These are phyloP conservation scores for Lasiosphaeria hispida DNA, from an alignment of 495 filamentous ascomycete genomes.

Conservation along the genomic window DNA sequence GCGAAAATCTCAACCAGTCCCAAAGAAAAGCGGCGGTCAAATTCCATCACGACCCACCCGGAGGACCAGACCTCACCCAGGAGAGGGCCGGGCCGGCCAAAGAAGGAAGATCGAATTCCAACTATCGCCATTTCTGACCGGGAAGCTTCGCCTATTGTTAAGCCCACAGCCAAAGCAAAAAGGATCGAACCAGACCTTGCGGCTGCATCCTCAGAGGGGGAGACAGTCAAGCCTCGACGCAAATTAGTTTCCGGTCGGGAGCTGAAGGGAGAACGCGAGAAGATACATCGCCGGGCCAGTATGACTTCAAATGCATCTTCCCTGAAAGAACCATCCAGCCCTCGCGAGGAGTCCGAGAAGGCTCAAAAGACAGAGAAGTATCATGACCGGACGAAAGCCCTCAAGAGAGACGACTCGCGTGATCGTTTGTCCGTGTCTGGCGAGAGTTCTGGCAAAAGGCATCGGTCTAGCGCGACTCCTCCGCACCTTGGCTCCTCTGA, in stretches of 20 bases:
- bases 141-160: slow-evolving; percentile 47
- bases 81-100: slow-evolving; percentile 46
- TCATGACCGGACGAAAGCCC: slow-evolving; percentile 48
- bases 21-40: slow-evolving; percentile 41
- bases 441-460: slow-evolving; percentile 59
- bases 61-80: slow-evolving; percentile 46
- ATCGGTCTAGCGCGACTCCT: slow-evolving; percentile 65
- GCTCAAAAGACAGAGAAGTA: slow-evolving; percentile 43
- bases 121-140: slow-evolving; percentile 50
- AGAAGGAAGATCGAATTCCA: slow-evolving; percentile 48
- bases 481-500: slow-evolving; percentile 57
- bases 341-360: slow-evolving; percentile 43
- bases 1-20: slow-evolving; percentile 40
- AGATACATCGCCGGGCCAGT: slow-evolving; percentile 45
- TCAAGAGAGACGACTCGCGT: slow-evolving; percentile 56
- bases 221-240: slow-evolving; percentile 54
- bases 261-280: slow-evolving; percentile 54
- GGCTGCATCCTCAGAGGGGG: slow-evolving; percentile 49
- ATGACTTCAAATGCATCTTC: slow-evolving; percentile 47
- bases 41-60: slow-evolving; percentile 35
- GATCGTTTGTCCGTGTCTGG: slow-evolving; percentile 48
- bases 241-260: slow-evolving; percentile 61
- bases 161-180: slow-evolving; percentile 40
- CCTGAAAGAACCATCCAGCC: slow-evolving; percentile 39
- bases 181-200: slow-evolving; percentile 49